phyloP scores from a whole-genome alignment of 2,329 filamentous ascomycete species.

The Pseudopithomyces chartarum region DNA sequence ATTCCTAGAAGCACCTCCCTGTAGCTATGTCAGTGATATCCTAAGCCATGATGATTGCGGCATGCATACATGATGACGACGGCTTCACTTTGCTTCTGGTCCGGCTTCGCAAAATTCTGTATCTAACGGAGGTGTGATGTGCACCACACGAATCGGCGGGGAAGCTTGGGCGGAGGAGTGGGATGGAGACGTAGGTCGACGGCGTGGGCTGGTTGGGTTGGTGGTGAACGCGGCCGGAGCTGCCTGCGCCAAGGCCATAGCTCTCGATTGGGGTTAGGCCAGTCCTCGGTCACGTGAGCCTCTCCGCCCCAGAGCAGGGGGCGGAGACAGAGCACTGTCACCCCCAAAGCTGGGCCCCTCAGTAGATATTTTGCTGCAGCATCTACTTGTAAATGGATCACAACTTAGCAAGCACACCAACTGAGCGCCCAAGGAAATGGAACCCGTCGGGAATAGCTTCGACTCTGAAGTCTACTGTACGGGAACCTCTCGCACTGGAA shows the following conservation, averaged over 20 bases:
- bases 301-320: too few species aligned
- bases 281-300: not conserved
- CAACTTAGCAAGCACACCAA: not conserved
- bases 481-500: too few species aligned
- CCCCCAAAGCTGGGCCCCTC: not conserved
- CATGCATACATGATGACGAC: constrained; percentile 39
- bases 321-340: not conserved
- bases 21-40: constrained; percentile 19
- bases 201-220: constrained; percentile 4
- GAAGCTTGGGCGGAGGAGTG: not conserved
- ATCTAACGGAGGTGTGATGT: not conserved
- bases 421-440: not conserved
- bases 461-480: too few species aligned
- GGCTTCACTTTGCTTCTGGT: constrained; percentile 15
- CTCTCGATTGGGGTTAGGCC: not conserved
- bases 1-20: constrained; percentile 99
- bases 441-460: not conserved
- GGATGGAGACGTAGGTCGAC: not conserved
- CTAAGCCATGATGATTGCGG: not conserved
- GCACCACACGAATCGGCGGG: not conserved
- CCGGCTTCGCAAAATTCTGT: not conserved
- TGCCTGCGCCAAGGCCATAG: constrained; percentile 14
- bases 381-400: not conserved
- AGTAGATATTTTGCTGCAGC: not conserved
- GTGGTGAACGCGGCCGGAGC: constrained; percentile 20